phyloP scores from a whole-genome alignment of 768 basidiomycete species.

The Amanita polypyramis region DNA sequence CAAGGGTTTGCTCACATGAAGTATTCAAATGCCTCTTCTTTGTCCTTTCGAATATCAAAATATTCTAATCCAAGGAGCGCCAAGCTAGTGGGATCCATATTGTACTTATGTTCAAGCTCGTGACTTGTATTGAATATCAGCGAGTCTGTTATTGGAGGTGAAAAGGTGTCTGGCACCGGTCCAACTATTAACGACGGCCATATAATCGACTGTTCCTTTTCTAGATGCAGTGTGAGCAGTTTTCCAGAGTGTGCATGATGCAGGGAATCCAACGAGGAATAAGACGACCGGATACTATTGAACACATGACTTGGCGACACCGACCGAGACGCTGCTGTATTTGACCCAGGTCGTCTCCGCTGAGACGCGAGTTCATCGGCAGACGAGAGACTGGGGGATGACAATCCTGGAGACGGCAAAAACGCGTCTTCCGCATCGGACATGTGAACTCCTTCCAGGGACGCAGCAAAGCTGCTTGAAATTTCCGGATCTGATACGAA shows the following conservation, averaged over 20 bases:
- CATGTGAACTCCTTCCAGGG: slow-evolving; percentile 61
- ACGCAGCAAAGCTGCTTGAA: slow-evolving; percentile 77
- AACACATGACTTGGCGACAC: slow-evolving; percentile 46
- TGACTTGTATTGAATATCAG: slow-evolving; percentile 41
- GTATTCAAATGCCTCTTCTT: slow-evolving; percentile 72
- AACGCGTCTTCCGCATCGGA: slow-evolving; percentile 61
- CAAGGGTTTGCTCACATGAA: slow-evolving; percentile 46
- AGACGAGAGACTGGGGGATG: slow-evolving; percentile 53
- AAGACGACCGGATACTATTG: slow-evolving; percentile 56
- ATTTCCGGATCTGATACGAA: slow-evolving; percentile 79
- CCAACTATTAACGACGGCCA: slow-evolving; percentile 79
- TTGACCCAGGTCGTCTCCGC: slow-evolving; percentile 20
- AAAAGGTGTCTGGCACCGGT: slow-evolving; percentile 54
- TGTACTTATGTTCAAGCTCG: slow-evolving; percentile 55
- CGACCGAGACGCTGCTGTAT: slow-evolving; percentile 35
- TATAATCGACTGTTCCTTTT: slow-evolving; percentile 70
- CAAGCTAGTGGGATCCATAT: slow-evolving; percentile 82
- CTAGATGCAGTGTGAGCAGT: slow-evolving; percentile 68
- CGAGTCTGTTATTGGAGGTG: slow-evolving; percentile 39
- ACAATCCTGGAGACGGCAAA: slow-evolving; percentile 44
- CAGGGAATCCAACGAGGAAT: slow-evolving; percentile 68
- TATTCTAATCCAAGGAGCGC: slow-evolving; percentile 61
- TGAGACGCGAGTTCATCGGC: slow-evolving; percentile 37
- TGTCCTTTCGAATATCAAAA: slow-evolving; percentile 65
- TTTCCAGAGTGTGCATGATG: slow-evolving; percentile 49